These are phyloP conservation scores for Pleurotus citrinopileatus DNA, from an alignment of 768 basidiomycete species.

Conservation along the genomic window DNA sequence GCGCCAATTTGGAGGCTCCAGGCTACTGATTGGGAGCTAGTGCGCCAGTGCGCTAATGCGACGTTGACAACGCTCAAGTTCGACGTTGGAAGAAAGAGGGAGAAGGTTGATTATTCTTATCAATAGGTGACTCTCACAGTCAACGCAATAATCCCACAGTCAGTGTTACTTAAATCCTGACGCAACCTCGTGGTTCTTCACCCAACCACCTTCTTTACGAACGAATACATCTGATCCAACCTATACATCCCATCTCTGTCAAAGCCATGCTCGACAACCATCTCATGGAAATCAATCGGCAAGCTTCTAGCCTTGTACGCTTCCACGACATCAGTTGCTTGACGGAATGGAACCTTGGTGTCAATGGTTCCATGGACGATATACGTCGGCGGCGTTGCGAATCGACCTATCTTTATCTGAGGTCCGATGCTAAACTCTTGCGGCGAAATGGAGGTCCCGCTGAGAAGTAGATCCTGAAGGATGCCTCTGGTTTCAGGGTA, in stretches of 20 bases:
- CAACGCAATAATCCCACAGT: too few species aligned
- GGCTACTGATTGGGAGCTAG: too few species aligned
- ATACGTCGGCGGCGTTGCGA: slow-evolving; percentile 27
- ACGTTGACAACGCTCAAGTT: too few species aligned
- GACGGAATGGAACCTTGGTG: slow-evolving; percentile 29
- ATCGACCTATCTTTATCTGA: slow-evolving; percentile 21
- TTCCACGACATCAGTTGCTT: slow-evolving; percentile 30
- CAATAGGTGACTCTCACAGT: too few species aligned
- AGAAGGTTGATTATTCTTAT: too few species aligned
- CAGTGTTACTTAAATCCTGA: too few species aligned
- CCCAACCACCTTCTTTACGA: slow-evolving; percentile 20
- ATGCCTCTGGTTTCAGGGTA: too few species aligned
- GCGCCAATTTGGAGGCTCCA: too few species aligned
- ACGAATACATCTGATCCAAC: slow-evolving; percentile 35
- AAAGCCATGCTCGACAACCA: slow-evolving; percentile 31
- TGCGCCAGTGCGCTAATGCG: too few species aligned
- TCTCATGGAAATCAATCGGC: slow-evolving; percentile 28
- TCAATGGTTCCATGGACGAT: slow-evolving; percentile 34
- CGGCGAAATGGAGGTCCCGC: slow-evolving; percentile 28
- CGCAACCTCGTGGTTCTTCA: not conserved
- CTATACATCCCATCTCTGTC: slow-evolving; percentile 26
- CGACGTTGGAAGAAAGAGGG: too few species aligned
- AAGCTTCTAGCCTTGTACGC: slow-evolving; percentile 22
- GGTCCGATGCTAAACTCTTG: slow-evolving; percentile 27
- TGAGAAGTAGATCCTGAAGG: slow-evolving; percentile 26